Conservation (phyloP, 169 alveolate species). For the Plasmodium chabaudi region DNA sequence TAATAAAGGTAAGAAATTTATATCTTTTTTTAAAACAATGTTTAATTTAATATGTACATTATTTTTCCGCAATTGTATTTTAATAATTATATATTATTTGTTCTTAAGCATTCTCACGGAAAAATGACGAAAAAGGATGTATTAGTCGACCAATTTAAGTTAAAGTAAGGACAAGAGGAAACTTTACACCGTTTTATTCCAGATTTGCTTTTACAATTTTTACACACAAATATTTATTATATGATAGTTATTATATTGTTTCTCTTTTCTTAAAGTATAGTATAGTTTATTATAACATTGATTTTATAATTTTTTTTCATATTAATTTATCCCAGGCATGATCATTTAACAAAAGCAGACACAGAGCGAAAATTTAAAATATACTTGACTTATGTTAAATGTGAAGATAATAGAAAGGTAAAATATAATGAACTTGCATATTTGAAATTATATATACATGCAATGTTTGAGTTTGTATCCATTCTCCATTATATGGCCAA, state of each 20-base stretch:
- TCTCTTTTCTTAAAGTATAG: neutral
- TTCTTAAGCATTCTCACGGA: conserved; percentile 74
- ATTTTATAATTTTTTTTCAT: neutral
- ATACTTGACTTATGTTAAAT: conserved; percentile 43
- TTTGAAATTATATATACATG: neutral
- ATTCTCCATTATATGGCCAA: neutral
- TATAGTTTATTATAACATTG: neutral
- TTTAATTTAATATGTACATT: neutral
- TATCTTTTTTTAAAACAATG: neutral
- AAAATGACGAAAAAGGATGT: conserved; percentile 70
- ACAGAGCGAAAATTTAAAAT: conserved; percentile 67
- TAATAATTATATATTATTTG: conserved; percentile 25
- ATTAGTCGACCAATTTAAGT: conserved; percentile 64
- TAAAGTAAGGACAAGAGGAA: neutral
- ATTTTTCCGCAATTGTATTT: neutral
- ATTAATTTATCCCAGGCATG: conserved; percentile 27
- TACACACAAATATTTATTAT: neutral
- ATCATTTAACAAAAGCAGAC: conserved; percentile 70
- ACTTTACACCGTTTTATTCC: neutral
- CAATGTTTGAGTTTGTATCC: neutral
- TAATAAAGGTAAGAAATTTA: conserved; percentile 55
- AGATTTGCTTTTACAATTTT: neutral
- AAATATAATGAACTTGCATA: neutral
- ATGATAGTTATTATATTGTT: neutral
- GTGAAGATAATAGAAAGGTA: conserved; percentile 74